These are phyloP conservation scores for Blastomyces gilchristii DNA, from an alignment of 2,329 filamentous ascomycete species.

Conservation along the genomic window DNA sequence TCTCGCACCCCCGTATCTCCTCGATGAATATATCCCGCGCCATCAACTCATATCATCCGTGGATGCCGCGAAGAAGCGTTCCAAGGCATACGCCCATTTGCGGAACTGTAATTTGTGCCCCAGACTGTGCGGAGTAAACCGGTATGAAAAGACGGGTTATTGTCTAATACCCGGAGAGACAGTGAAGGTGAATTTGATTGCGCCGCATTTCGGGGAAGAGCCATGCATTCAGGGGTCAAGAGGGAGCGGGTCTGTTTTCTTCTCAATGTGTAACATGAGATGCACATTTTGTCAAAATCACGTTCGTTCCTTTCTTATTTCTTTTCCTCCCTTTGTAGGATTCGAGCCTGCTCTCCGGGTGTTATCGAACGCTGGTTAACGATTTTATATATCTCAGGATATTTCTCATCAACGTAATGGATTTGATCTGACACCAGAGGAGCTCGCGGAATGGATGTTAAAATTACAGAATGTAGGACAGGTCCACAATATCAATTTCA, in stretches of 20 bases:
- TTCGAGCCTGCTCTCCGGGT: neutral
- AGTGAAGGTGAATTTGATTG: constrained; percentile 73
- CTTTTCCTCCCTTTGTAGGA: neutral
- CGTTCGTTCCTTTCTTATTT: constrained; percentile 16
- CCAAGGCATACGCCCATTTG: constrained; percentile 62
- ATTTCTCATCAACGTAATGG: constrained; percentile 75
- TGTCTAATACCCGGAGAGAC: constrained; percentile 65
- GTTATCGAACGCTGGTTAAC: neutral
- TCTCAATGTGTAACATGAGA: constrained; percentile 63
- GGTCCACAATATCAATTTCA: constrained; percentile 83
- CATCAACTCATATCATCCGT: constrained; percentile 58
- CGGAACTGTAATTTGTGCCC: constrained; percentile 74
- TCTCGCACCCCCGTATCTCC: constrained; percentile 55
- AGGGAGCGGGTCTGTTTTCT: constrained; percentile 72
- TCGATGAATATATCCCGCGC: constrained; percentile 63
- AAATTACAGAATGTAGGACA: constrained; percentile 70
- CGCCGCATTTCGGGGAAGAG: constrained; percentile 77
- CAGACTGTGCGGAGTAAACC: constrained; percentile 64
- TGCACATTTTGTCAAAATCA: constrained; percentile 72
- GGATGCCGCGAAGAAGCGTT: constrained; percentile 63
- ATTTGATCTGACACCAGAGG: constrained; percentile 65
- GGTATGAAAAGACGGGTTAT: constrained; percentile 66
- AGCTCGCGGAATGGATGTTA: constrained; percentile 71
- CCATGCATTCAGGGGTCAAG: constrained; percentile 74
- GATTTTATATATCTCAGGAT: constrained; percentile 36